These are phyloP conservation scores for Mycosarcoma mackinlayi DNA, from an alignment of 1,284 basidiomycete genomes.

Conservation along the genomic window DNA sequence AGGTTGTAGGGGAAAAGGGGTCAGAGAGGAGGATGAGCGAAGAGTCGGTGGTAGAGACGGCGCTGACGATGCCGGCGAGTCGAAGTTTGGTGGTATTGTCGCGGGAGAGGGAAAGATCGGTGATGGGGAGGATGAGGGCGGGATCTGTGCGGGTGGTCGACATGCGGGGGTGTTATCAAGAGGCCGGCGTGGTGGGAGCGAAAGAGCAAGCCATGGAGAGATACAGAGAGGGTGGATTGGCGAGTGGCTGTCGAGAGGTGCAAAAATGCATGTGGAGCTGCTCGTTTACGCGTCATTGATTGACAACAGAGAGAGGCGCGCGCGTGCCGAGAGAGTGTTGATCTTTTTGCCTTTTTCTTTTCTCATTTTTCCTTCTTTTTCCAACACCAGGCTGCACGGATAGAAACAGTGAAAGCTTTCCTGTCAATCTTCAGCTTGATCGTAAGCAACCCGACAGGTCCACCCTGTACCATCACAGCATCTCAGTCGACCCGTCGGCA, in stretches of 20 bases:
- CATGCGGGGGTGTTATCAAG: not conserved
- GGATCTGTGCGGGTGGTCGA: slow-evolving; percentile 11
- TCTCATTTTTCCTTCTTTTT: too few species aligned
- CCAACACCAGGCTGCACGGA: too few species aligned
- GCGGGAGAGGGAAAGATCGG: slow-evolving; percentile 24
- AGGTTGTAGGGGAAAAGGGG: not conserved
- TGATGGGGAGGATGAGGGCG: slow-evolving; percentile 31
- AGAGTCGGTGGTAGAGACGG: slow-evolving; percentile 10
- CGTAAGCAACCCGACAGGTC: too few species aligned
- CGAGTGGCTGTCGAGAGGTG: not conserved
- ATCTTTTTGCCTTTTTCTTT: not conserved
- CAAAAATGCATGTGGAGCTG: too few species aligned
- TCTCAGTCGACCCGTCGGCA: slow-evolving; percentile 1
- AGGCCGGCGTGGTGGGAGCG: too few species aligned
- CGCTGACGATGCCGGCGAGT: slow-evolving; percentile 25
- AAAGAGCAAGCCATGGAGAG: not conserved
- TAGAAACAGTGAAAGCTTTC: too few species aligned
- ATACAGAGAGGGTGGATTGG: not conserved
- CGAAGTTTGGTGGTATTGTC: slow-evolving; percentile 26
- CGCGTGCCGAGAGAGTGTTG: slow-evolving; percentile 7
- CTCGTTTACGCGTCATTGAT: slow-evolving; percentile 27
- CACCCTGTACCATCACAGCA: too few species aligned
- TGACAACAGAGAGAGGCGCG: not conserved
- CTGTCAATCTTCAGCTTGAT: too few species aligned
- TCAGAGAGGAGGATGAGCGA: slow-evolving; percentile 24